Evolutionary conservation across 164 flowering plant species (phyloP), one percentile per base, ranked within the genome.

Genomic region (Chloranthus sessilifolius): DNA sequence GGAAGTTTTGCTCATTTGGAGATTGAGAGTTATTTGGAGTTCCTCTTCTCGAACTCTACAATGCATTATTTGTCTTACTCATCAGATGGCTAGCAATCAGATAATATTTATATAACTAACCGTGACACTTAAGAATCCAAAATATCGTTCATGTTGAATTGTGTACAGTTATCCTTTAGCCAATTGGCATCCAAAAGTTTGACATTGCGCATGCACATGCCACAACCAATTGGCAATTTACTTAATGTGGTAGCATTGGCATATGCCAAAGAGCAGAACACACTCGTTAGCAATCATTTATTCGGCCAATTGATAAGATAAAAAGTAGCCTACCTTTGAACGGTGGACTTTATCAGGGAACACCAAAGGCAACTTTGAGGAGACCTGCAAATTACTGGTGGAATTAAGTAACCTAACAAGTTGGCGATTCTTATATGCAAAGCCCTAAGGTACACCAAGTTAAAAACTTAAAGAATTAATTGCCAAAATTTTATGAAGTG

Each of bases 271-370:
- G n/a, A n/a, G n/a, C n/a, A n/a, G n/a, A n/a, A n/a, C n/a, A n/a
- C n/a, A n/a, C n/a, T n/a, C n/a, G n/a, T n/a, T n/a, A n/a, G n/a
- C n/a, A n/a, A n/a, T n/a, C n/a, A 14, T 38, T 38, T 14, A n/a
- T 8, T 38, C 17, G n/a, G 17, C 42, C 5, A 14, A 20, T 6
- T 40, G 10, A 17, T 6, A 11, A 24, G 17, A 42, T 0, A 39
- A 14, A n/a, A 27, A 37, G 7, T 0, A 9, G 4, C 39, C 5
- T 62, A 86, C 95, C 83, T 87, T 87, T 25, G 77, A 41, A 31
- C 81, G 75, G 2, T 76, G 77, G 53, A 83, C 79, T 71, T 83
- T 83, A 45, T 87, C 95, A 28, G 91, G 61, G 7, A 83, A 73
- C 43, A 87, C 68, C 71, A 87, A 62, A 7, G 91, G 89, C 72